A percentile compares a stretch with the other conserved stretches of the same genome.
These are phyloP conservation scores for Candida anutae DNA, from an alignment of 1,139 yeast genomes.

Conservation along the genomic window DNA sequence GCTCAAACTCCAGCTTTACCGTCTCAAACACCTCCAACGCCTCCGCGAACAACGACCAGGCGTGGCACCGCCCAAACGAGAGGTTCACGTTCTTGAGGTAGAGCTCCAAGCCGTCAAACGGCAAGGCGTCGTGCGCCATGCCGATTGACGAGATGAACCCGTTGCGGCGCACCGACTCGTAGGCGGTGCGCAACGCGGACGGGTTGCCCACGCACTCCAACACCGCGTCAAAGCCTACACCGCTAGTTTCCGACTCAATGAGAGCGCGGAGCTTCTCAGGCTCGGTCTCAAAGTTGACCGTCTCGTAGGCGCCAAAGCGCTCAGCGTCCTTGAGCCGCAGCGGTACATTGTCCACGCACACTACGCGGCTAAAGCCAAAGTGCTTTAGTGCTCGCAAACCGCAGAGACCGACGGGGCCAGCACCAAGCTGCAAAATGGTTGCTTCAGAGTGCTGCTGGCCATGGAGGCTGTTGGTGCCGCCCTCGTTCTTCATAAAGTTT, in stretches of 20 bases:
- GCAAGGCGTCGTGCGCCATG: slow-evolving; percentile 53
- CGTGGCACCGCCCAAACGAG: slow-evolving; percentile 62
- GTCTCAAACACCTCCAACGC: slow-evolving; percentile 42
- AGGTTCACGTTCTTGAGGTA: slow-evolving; percentile 50
- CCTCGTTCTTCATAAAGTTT: slow-evolving; percentile 26
- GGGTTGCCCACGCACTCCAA: slow-evolving; percentile 52
- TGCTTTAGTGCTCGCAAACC: slow-evolving; percentile 40
- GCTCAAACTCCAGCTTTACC: slow-evolving; percentile 36
- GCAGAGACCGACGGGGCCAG: slow-evolving; percentile 62
- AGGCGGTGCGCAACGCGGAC: slow-evolving; percentile 43
- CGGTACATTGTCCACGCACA: slow-evolving; percentile 45
- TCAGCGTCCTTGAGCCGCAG: slow-evolving; percentile 40
- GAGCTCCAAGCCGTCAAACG: slow-evolving; percentile 52
- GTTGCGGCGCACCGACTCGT: slow-evolving; percentile 47
- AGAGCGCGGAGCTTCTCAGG: slow-evolving; percentile 16
- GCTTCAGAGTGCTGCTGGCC: slow-evolving; percentile 25
- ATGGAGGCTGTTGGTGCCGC: slow-evolving; percentile 7
- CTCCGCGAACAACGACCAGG: slow-evolving; percentile 49
- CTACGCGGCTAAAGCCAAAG: slow-evolving; percentile 39
- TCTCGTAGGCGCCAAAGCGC: slow-evolving; percentile 34
- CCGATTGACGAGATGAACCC: slow-evolving; percentile 57
- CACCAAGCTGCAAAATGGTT: slow-evolving; percentile 46
- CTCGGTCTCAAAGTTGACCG: slow-evolving; percentile 36
- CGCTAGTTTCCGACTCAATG: slow-evolving; percentile 23
- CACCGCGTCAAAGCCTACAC: slow-evolving; percentile 47